Evolutionary conservation across 2,329 filamentous ascomycete species (phyloP), one percentile per base, ranked within the genome.

Genomic region (Thelonectria blattea): DNA sequence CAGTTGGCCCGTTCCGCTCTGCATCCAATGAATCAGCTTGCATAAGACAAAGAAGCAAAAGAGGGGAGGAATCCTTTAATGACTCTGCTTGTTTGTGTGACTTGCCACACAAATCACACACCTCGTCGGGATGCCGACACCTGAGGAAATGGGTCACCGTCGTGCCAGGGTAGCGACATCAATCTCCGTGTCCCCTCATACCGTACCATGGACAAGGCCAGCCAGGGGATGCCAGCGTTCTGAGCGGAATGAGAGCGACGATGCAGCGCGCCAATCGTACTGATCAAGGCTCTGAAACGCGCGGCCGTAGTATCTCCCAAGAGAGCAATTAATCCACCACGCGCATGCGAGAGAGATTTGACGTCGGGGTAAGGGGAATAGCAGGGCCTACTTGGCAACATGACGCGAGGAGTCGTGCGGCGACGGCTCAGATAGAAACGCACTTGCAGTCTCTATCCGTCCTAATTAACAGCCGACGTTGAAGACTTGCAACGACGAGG

Each of bases 231-330:
- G 58, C 55, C 54, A 63, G 27, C 5, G 27, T 30, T 60, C 62
- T 60, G 17, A 64, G 51, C 24, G 58, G 63, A 54, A 61, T 46
- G 12, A 24, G 18, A n/a, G 45, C 53, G 27, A 68, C 54, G 61
- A 60, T 56, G 55, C 56, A 30, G 54, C 49, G 51, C 46, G 22
- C 55, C 22, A 34, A 45, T 51, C 62, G 47, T 39, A 24, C 48
- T 32, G 42, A 22, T 48, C 66, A 63, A 63, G 67, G 64, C 52
- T 64, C 57, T 71, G 68, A 71, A 71, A 71, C 68, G 48, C 55
- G 57, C 62, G 58, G 57, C 52, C 58, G 47, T 39, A 30, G 51
- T 52, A 45, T 56, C 52, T 43, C 65, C 49, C 63, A 52, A 62
- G 48, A 52, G 58, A 17, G 52, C 22, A 64, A 63, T 59, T 66